Evolutionary conservation across 306 rosid species (phyloP).

Genomic region (Lagenaria siceraria): DNA sequence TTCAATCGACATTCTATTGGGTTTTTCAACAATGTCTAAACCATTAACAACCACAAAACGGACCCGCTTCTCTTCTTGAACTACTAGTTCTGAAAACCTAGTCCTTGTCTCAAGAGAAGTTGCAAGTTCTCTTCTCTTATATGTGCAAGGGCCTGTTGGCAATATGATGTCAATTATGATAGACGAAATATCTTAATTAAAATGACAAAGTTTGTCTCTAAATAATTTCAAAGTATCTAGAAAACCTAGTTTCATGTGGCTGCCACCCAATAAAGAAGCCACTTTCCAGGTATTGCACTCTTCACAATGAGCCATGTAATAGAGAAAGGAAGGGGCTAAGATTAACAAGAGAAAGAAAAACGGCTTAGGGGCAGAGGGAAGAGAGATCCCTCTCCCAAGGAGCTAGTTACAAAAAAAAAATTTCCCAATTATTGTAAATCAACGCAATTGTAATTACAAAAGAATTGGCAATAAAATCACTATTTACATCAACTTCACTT

Average conservation of each 20-base stretch:
- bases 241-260: background rate
- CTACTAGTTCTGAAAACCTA: slow-evolving; percentile 80
- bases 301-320: background rate
- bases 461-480: background rate
- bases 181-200: background rate
- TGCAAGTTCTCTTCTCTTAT: slow-evolving; percentile 90
- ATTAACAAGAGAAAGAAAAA: no score
- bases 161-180: background rate
- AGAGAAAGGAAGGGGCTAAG: background rate
- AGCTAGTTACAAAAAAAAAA: no score
- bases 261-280: background rate
- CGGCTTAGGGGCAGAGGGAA: no score
- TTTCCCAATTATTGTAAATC: no score
- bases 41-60: slow-evolving; percentile 96
- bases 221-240: background rate
- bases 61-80: slow-evolving; percentile 93
- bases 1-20: slow-evolving; percentile 41
- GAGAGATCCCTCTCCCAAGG: no score
- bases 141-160: slow-evolving; percentile 48
- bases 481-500: background rate
- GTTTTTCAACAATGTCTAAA: slow-evolving; percentile 72
- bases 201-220: background rate
- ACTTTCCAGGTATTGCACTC: background rate
- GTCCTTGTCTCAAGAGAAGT: slow-evolving; percentile 89
- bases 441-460: no score